Conservation (phyloP, 352 stramenopile genomes). For the Pythium pyrilobum region DNA sequence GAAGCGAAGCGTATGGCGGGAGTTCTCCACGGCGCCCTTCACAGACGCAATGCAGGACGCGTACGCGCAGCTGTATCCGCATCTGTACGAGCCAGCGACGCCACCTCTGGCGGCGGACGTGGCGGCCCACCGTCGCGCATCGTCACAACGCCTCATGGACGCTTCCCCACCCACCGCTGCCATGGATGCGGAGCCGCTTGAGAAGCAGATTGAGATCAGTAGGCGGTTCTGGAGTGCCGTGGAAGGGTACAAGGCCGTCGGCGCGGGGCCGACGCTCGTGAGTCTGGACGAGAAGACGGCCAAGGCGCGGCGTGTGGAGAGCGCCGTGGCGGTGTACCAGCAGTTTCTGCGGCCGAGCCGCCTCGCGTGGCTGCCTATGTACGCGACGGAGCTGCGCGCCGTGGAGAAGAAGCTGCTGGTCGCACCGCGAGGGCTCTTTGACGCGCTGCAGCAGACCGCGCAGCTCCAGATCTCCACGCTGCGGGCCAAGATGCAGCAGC, state of each 20-base stretch:
- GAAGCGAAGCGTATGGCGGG: slow-evolving; percentile 35
- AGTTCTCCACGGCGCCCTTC: slow-evolving; percentile 31
- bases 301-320: slow-evolving; percentile 27
- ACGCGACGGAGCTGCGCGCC: slow-evolving; percentile 31
- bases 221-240: slow-evolving; percentile 65
- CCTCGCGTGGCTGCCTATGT: slow-evolving; percentile 48
- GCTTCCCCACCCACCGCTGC: too few species aligned
- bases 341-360: slow-evolving; percentile 31
- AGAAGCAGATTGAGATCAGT: slow-evolving; percentile 22
- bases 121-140: too few species aligned
- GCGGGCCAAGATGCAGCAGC: slow-evolving; percentile 10
- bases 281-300: slow-evolving; percentile 32
- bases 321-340: slow-evolving; percentile 38
- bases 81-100: slow-evolving; percentile 27
- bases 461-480: slow-evolving; percentile 44
- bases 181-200: neutral
- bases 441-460: slow-evolving; percentile 43
- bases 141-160: too few species aligned
- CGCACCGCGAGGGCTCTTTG: slow-evolving; percentile 38
- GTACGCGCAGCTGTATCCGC: slow-evolving; percentile 52
- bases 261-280: slow-evolving; percentile 15
- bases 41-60: slow-evolving; percentile 45
- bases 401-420: slow-evolving; percentile 24
- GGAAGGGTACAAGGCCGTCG: slow-evolving; percentile 49
- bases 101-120: neutral